Percentiles rank a stretch among this genome's conserved stretches.
Evolutionary conservation across 2,329 filamentous ascomycete genomes (phyloP).

Genomic region (Colletotrichum ledebouriae): DNA sequence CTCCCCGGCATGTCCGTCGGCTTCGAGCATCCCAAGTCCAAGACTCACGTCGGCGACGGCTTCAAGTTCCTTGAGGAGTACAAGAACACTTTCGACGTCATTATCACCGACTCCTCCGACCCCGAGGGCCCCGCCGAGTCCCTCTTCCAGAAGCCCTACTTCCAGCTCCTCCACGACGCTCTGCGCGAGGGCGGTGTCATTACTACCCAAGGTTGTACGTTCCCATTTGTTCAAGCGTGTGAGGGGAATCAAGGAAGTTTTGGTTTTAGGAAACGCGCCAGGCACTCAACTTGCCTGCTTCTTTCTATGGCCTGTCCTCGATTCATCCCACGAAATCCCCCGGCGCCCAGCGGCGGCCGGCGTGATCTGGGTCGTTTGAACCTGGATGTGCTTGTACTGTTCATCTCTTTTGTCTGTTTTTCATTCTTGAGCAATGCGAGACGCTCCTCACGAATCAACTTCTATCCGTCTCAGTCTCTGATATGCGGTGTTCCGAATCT

Average conservation of each 20-base stretch:
- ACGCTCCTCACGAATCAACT: slow-evolving; percentile 21
- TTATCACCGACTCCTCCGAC: slow-evolving; percentile 99
- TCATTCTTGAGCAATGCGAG: slow-evolving; percentile 8
- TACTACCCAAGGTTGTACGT: slow-evolving; percentile 99
- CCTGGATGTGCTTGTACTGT: slow-evolving; percentile 29
- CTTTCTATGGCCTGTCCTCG: slow-evolving; percentile 43
- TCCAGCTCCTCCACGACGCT: slow-evolving; percentile 90
- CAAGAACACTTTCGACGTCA: slow-evolving; percentile 98
- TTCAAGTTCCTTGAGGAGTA: slow-evolving; percentile 98
- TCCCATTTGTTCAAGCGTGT: slow-evolving; percentile 69
- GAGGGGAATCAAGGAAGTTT: slow-evolving; percentile 41
- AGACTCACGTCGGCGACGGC: slow-evolving; percentile 93
- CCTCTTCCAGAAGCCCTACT: slow-evolving; percentile 99
- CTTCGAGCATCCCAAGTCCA: slow-evolving; percentile 94
- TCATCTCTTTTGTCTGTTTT: slow-evolving; percentile 36
- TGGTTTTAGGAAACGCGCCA: slow-evolving; percentile 18
- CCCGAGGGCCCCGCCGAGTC: slow-evolving; percentile 96
- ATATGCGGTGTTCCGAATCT: background rate
- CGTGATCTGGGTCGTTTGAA: slow-evolving; percentile 25
- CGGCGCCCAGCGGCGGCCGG: slow-evolving; percentile 35
- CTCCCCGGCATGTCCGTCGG: slow-evolving; percentile 94
- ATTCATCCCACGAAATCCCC: slow-evolving; percentile 30
- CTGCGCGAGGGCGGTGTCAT: slow-evolving; percentile 97
- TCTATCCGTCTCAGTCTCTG: slow-evolving; percentile 11
- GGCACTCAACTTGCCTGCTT: slow-evolving; percentile 49